Evolutionary conservation across 192 early-diverging fungal species (phyloP).

Genomic region (Coemansia sp.): DNA sequence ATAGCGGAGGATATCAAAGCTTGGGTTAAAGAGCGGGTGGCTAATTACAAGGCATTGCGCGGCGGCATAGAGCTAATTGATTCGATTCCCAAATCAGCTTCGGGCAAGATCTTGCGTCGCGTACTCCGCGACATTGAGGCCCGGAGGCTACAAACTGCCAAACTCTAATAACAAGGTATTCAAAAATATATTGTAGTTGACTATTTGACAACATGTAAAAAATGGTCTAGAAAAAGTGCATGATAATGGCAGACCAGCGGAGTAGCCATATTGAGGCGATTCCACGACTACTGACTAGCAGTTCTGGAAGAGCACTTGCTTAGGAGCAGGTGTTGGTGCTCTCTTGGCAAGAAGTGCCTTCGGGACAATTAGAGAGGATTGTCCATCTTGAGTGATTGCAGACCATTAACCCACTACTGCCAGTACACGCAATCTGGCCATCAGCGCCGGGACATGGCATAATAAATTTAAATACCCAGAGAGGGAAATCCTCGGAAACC

Average conservation of each 20-base stretch:
- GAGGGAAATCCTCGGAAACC: not conserved
- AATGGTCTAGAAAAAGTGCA: not conserved
- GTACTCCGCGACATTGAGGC: conserved; percentile 56
- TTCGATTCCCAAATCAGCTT: conserved; percentile 75
- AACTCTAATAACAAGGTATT: conserved; percentile 2
- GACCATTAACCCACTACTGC: not conserved
- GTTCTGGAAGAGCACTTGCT: no score
- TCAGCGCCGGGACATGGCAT: not conserved
- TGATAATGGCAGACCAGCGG: not conserved
- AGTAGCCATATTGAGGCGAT: no score
- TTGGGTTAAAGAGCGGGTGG: conserved; percentile 68
- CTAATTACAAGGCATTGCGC: conserved; percentile 75
- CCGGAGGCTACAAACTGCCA: conserved; percentile 16
- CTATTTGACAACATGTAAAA: not conserved
- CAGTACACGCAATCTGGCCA: not conserved
- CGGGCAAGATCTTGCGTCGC: conserved; percentile 86
- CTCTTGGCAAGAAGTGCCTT: conserved; percentile 4
- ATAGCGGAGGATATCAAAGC: conserved; percentile 39
- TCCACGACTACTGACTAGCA: no score
- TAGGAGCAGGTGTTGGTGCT: not conserved
- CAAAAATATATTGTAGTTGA: not conserved
- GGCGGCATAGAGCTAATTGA: conserved; percentile 75
- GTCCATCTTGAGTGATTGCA: not conserved
- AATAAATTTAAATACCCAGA: not conserved
- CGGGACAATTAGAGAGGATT: conserved; percentile 7